Evolutionary conservation across 192 early-diverging fungal genomes (phyloP), one percentile per base, ranked within the genome.

Genomic region (Funneliformis geosporum): DNA sequence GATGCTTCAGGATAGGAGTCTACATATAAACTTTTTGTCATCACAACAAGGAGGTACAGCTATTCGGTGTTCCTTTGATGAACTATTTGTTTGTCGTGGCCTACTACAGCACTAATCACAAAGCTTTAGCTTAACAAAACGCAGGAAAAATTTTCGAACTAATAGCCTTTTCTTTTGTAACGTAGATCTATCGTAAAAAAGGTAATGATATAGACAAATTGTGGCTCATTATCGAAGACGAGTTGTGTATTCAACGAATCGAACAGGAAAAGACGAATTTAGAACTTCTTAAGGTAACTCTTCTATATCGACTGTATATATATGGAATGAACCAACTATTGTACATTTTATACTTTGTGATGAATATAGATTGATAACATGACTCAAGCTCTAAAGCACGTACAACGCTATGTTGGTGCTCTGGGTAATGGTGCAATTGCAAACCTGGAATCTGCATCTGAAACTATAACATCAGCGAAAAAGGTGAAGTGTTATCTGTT

Each of bases 391-490:
- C 23, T 68, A 68, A 8, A 68, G 28, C 16, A 61, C 60, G 6
- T 61, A 23, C 60, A 61, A 61, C 18, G 66, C 66, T 68, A 68
- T 68, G 28, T 33, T 68, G 66, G 28, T 27, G 66, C 2, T 68
- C 66, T 68, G 28, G 28, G 39, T 68, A 68, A 68, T 42, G 28
- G 66, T 68, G 66, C 66, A 33, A 68, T 68, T 68, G 66, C 28
- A 68, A 68, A 42, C 39, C 28, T 68, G 66, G 66, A 68, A 68
- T 38, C 28, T 68, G 66, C 28, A 33, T 68, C 66, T 8, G 28
- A 27, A 68, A n/a, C n/a, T n/a, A n/a, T n/a, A n/a, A n/a, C n/a
- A n/a, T n/a, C n/a, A n/a, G n/a, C n/a, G n/a, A n/a, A n/a, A n/a
- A n/a, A n/a, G n/a, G n/a, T n/a, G n/a, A n/a, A n/a, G n/a, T n/a